Base-by-base conservation (phyloP, 345 rosid species). In the Eucalyptus pauciflora region DNA sequence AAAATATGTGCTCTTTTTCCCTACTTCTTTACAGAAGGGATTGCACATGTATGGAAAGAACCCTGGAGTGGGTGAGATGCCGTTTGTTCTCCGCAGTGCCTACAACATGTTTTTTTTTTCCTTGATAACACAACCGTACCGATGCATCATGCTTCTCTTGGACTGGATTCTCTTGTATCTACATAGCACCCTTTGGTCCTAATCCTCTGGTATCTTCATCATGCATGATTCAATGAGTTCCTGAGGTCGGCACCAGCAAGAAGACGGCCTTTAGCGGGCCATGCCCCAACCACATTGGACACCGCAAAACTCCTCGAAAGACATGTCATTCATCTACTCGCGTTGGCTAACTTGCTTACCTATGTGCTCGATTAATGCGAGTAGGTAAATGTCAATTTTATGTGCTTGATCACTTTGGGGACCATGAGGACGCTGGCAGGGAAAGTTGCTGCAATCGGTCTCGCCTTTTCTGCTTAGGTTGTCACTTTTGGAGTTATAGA, bases 11-110 rank as follows among this genome's bases (percentile, higher is more conserved):
- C 51, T 29, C 88, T 83, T 91, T 64, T 90, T 89, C 88, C 64
- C 60, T 22, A 10, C 91, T 90, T 92, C 97, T 96, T 96, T 96
- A 96, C 99, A 95, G 94, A 93, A 91, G 91, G 94, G 98, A 95
- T 92, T 87, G 96, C 99, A 96, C 98, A 95, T 95, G 98, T 96
- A 6, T 20, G 94, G 88, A 95, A 91, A 93, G 93, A 97, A 94
- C 95, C 96, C 91, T 87, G 86, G 89, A 90, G 94, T 93, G 93
- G 86, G 92, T 91, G 91, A 95, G 96, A 95, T 94, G 95, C 96
- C 93, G 96, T 90, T 94, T 92, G 94, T 91, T 94, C 93, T 80
- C 93, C 31, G 86, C 64, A 76, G 4, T 76, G 46, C 48, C 83
- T 20, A 76, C 83, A 71, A 37, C 83, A 37, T 37, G 48, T 76